Evolutionary conservation across 768 basidiomycete species (phyloP).

Genomic region (Lactarius sp.): DNA sequence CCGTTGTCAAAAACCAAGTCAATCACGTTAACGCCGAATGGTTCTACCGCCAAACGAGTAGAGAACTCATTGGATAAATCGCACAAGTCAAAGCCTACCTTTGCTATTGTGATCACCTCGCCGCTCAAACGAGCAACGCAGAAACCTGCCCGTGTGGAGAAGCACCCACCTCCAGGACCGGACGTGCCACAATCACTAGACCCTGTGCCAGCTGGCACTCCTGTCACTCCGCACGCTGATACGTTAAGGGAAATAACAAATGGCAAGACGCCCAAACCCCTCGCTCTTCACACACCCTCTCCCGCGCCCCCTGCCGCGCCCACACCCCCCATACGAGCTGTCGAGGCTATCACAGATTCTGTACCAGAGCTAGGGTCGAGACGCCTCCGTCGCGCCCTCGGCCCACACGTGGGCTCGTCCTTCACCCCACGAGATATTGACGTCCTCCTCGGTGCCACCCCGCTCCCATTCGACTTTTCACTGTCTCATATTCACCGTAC

Average conservation of each 20-base stretch:
- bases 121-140: background rate
- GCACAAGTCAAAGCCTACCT: background rate
- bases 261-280: background rate
- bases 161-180: background rate
- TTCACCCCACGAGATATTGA: conserved; percentile 7
- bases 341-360: background rate
- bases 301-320: background rate
- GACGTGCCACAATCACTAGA: background rate
- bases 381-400: conserved; percentile 4
- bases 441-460: conserved; percentile 7
- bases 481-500: background rate
- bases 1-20: background rate
- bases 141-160: background rate
- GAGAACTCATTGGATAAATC: background rate
- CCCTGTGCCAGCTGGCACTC: background rate
- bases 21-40: background rate
- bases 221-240: no score
- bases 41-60: background rate
- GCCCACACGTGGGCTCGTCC: background rate
- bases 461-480: conserved; percentile 7
- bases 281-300: background rate
- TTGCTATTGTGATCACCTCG: conserved; percentile 12
- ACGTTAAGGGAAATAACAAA: background rate
- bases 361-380: background rate
- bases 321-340: background rate